Evolutionary conservation across 345 rosid species (phyloP).

Genomic region (Citropsis articulata): DNA sequence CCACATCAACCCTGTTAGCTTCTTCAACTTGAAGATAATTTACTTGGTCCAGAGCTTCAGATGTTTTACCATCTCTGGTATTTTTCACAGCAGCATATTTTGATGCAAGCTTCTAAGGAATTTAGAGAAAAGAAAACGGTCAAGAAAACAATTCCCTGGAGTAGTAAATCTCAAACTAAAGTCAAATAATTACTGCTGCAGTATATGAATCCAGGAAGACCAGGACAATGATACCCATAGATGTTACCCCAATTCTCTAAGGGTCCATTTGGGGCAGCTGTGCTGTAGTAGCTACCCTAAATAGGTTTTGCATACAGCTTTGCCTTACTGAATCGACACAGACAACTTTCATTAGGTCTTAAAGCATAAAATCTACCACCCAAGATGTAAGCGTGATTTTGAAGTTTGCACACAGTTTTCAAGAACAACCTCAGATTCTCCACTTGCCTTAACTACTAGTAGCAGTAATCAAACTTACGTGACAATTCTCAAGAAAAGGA

Average conservation of each 20-base stretch:
- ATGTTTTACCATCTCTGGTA: slow-evolving; percentile 25
- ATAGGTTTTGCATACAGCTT: background rate
- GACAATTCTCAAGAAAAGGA: background rate
- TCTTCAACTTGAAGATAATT: slow-evolving; percentile 49
- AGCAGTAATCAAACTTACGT: background rate
- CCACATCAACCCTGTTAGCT: slow-evolving; percentile 47
- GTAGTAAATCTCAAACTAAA: background rate
- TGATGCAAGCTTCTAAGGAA: slow-evolving; percentile 35
- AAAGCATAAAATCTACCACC: background rate
- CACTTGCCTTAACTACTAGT: background rate
- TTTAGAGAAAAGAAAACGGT: background rate
- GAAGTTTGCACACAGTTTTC: background rate
- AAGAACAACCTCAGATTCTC: background rate
- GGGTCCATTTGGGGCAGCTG: no score
- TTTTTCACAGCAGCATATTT: slow-evolving; percentile 36
- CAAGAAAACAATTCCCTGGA: background rate
- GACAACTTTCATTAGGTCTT: background rate
- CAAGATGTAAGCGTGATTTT: background rate
- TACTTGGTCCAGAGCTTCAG: slow-evolving; percentile 28
- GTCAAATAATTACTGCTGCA: background rate
- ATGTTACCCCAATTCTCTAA: background rate
- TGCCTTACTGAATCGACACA: background rate
- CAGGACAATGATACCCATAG: background rate
- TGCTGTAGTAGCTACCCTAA: background rate
- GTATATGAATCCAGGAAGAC: background rate